These are phyloP conservation scores for Microbotryum intermedium DNA, from an alignment of 1,284 basidiomycete species.

Conservation along the genomic window DNA sequence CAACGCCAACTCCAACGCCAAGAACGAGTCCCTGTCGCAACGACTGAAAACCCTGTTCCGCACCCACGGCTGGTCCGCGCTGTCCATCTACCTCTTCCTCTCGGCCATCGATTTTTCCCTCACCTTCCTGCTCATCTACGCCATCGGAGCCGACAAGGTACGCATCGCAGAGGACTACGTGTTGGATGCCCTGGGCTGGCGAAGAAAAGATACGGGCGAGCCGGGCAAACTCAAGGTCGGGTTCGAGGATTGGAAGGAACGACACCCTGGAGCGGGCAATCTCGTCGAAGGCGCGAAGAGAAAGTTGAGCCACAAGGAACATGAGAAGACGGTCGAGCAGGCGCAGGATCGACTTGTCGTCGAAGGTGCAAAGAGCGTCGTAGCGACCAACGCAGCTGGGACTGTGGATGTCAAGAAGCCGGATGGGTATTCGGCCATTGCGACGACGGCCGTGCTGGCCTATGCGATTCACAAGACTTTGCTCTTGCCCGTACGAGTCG, in stretches of 20 bases:
- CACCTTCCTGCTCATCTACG: constrained; percentile 72
- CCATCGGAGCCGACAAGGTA: constrained; percentile 84
- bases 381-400: background rate
- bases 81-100: constrained; percentile 71
- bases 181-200: constrained; percentile 36
- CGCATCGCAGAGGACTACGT: constrained; percentile 55
- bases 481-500: constrained; percentile 81
- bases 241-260: constrained; percentile 31
- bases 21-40: no score
- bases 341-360: background rate
- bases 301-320: no score
- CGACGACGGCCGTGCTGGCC: constrained; percentile 84
- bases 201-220: constrained; percentile 15
- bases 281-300: no score
- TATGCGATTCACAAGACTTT: constrained; percentile 94
- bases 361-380: background rate
- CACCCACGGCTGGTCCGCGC: constrained; percentile 84
- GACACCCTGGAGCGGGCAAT: background rate
- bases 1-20: no score
- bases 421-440: constrained; percentile 49
- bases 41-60: constrained; percentile 35
- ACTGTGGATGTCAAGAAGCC: no score
- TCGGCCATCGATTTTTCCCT: constrained; percentile 67
- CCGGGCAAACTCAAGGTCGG: constrained; percentile 41
- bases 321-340: background rate